A percentile compares a stretch with the other conserved stretches of the same genome.
phyloP scores from a whole-genome alignment of 208 protist species.

The Leishmania braziliensis region DNA sequence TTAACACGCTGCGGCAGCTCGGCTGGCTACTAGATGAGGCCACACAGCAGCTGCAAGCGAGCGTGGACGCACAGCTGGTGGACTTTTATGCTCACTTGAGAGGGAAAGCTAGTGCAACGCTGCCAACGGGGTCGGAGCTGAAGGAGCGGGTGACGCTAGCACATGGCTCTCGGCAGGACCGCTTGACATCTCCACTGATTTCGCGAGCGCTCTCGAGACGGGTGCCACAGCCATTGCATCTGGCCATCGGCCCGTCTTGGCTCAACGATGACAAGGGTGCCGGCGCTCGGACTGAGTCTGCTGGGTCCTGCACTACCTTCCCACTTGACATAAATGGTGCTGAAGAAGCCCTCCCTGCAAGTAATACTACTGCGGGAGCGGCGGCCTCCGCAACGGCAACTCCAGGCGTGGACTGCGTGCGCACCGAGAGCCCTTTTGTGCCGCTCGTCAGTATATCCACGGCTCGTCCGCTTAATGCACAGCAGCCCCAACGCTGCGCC shows the following conservation, averaged over 20 bases:
- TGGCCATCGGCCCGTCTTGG: neutral
- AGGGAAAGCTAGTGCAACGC: slow-evolving; percentile 32
- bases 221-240: neutral
- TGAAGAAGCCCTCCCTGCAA: neutral
- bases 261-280: neutral
- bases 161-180: slow-evolving; percentile 4
- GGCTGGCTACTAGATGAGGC: slow-evolving; percentile 39
- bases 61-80: slow-evolving; percentile 50
- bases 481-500: neutral
- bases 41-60: slow-evolving; percentile 26
- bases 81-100: slow-evolving; percentile 72
- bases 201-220: neutral
- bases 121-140: slow-evolving; percentile 13
- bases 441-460: neutral
- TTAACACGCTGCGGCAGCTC: slow-evolving; percentile 33
- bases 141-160: slow-evolving; percentile 20
- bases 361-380: neutral
- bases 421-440: neutral
- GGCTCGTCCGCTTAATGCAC: neutral
- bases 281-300: no score
- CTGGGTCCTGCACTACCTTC: neutral
- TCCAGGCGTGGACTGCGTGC: neutral
- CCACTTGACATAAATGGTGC: neutral
- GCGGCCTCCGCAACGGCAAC: neutral
- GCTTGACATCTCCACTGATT: slow-evolving; percentile 8